A percentile compares a stretch with the other conserved stretches of the same genome.
Evolutionary conservation across 1,284 basidiomycete species (phyloP).

Genomic region (Xerocomus subilludens): DNA sequence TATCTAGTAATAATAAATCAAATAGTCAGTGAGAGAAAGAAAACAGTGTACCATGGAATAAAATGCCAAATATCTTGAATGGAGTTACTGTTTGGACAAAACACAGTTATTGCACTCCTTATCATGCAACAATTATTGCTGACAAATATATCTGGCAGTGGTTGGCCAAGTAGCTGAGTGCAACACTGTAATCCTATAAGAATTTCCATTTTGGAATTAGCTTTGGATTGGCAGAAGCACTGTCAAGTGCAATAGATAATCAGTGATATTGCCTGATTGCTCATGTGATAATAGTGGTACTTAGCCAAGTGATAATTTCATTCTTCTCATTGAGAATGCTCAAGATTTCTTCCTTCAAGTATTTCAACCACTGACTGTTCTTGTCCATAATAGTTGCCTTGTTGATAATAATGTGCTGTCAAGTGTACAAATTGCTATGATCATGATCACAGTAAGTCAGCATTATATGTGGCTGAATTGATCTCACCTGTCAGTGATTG

Average conservation of each 20-base stretch:
- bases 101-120: neutral
- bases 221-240: constrained; percentile 2
- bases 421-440: constrained; percentile 6
- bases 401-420: constrained; percentile 15
- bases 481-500: constrained; percentile 8
- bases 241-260: neutral
- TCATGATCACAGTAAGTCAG: neutral
- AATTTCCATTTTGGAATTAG: neutral
- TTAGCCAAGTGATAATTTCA: constrained; percentile 11
- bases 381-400: constrained; percentile 12
- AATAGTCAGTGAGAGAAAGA: neutral
- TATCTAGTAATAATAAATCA: neutral
- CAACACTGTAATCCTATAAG: neutral
- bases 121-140: constrained; percentile 7
- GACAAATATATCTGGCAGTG: constrained; percentile 12
- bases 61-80: constrained; percentile 23
- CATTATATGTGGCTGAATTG: neutral
- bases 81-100: neutral
- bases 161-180: neutral
- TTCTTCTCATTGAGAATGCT: constrained; percentile 21
- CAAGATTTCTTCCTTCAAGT: constrained; percentile 16
- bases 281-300: neutral
- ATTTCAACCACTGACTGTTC: neutral
- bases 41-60: constrained; percentile 4
- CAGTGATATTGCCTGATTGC: neutral